Evolutionary conservation across 2,329 filamentous ascomycete genomes (phyloP).

Genomic region (Dactylonectria macrodidyma): DNA sequence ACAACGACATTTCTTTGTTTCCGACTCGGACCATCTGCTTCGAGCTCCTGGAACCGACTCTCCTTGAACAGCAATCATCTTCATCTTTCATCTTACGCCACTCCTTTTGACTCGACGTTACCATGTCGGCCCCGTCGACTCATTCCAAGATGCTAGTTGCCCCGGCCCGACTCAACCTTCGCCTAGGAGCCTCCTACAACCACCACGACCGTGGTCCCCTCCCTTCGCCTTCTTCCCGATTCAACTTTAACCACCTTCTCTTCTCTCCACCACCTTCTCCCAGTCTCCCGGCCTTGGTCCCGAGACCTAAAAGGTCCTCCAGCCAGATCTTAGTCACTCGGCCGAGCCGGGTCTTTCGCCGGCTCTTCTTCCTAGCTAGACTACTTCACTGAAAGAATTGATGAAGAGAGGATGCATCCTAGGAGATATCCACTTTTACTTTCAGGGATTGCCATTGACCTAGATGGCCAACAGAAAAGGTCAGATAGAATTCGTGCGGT

Average conservation of each 20-base stretch:
- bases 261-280: slow-evolving; percentile 80
- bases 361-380: slow-evolving; percentile 68
- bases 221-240: slow-evolving; percentile 75
- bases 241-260: slow-evolving; percentile 77
- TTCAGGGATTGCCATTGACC: too few relatives aligned
- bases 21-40: slow-evolving; percentile 41
- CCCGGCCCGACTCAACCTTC: slow-evolving; percentile 71
- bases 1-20: slow-evolving; percentile 7
- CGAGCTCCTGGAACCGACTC: slow-evolving; percentile 31
- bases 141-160: slow-evolving; percentile 67
- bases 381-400: too few relatives aligned
- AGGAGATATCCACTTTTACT: too few relatives aligned
- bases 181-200: slow-evolving; percentile 71
- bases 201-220: slow-evolving; percentile 67
- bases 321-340: slow-evolving; percentile 63
- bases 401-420: too few relatives aligned
- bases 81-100: slow-evolving; percentile 16
- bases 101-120: slow-evolving; percentile 28
- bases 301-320: slow-evolving; percentile 74
- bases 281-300: slow-evolving; percentile 77
- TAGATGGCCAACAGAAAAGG: too few relatives aligned
- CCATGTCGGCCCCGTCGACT: slow-evolving; percentile 62
- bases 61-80: slow-evolving; percentile 37
- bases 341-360: slow-evolving; percentile 70
- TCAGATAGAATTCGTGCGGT: too few relatives aligned